Conservation (phyloP, 2,329 filamentous ascomycete genomes). For the Fusarium secorum region DNA sequence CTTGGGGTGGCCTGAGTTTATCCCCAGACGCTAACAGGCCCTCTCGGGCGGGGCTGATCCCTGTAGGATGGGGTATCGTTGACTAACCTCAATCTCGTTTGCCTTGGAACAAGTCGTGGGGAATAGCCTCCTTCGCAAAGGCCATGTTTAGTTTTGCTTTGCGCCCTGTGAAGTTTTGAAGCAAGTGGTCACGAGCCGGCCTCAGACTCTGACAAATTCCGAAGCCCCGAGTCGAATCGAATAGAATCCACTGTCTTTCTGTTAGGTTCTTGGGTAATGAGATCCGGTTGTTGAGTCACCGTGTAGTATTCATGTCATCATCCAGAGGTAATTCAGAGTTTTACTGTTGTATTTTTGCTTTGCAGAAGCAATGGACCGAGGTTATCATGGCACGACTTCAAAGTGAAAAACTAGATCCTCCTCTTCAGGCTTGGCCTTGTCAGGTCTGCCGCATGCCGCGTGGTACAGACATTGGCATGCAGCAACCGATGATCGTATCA, state of each 20-base stretch:
- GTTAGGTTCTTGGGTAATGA: constrained; percentile 14
- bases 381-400: background rate
- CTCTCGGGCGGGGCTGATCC: background rate
- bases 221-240: background rate
- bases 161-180: constrained; percentile 27
- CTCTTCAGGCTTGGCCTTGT: constrained; percentile 4
- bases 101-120: constrained; percentile 33
- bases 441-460: background rate
- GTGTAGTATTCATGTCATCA: constrained; percentile 16
- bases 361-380: background rate
- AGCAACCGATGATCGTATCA: constrained; percentile 9
- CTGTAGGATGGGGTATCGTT: constrained; percentile 24
- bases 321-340: background rate
- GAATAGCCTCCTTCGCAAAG: constrained; percentile 14
- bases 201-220: constrained; percentile 3
- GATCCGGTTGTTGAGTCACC: background rate
- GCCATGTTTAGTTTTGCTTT: constrained; percentile 24
- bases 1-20: constrained; percentile 32
- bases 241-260: constrained; percentile 1
- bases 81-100: constrained; percentile 38
- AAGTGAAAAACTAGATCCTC: background rate
- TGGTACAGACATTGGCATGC: constrained; percentile 13
- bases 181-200: constrained; percentile 14
- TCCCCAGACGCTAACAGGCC: constrained; percentile 20
- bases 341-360: background rate